These are phyloP conservation scores for Saccharomyces kudriavzevii DNA, from an alignment of 805 yeast genomes.

Conservation along the genomic window DNA sequence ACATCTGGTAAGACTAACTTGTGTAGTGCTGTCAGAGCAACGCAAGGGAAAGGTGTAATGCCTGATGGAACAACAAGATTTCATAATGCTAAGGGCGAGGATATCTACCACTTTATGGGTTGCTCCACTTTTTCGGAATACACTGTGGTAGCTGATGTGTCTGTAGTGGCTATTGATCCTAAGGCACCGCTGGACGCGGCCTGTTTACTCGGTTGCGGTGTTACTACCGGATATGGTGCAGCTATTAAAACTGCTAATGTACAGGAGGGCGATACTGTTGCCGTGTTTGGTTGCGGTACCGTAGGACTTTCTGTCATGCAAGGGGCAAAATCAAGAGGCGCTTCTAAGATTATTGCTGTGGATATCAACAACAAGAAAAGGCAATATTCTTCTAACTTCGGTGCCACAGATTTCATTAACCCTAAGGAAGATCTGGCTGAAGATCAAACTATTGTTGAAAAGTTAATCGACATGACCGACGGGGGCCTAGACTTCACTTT, in stretches of 20 bases:
- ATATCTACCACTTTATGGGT: constrained; percentile 91
- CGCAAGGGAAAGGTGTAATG: constrained; percentile 98
- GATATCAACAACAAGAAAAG: constrained; percentile 81
- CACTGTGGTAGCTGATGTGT: constrained; percentile 95
- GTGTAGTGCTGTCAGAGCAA: constrained; percentile 91
- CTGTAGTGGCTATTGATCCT: constrained; percentile 85
- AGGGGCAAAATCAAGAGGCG: constrained; percentile 82
- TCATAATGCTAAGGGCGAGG: constrained; percentile 69
- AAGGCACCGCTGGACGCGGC: constrained; percentile 78
- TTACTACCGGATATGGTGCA: constrained; percentile 97
- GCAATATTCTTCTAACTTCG: constrained; percentile 80
- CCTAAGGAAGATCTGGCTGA: constrained; percentile 61
- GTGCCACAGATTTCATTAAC: constrained; percentile 92
- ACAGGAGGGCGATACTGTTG: constrained; percentile 85
- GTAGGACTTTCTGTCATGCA: constrained; percentile 94
- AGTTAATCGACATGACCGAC: constrained; percentile 81
- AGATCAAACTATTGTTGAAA: constrained; percentile 70
- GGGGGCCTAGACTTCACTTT: constrained; percentile 96
- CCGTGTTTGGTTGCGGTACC: constrained; percentile 96
- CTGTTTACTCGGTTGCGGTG: constrained; percentile 95
- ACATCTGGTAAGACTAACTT: constrained; percentile 90
- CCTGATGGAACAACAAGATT: constrained; percentile 97
- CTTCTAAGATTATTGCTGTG: constrained; percentile 72
- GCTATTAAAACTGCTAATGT: constrained; percentile 87
- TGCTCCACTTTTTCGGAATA: constrained; percentile 95